These are phyloP conservation scores for Phytophthora pistaciae DNA, from an alignment of 352 stramenopile species.

Conservation along the genomic window DNA sequence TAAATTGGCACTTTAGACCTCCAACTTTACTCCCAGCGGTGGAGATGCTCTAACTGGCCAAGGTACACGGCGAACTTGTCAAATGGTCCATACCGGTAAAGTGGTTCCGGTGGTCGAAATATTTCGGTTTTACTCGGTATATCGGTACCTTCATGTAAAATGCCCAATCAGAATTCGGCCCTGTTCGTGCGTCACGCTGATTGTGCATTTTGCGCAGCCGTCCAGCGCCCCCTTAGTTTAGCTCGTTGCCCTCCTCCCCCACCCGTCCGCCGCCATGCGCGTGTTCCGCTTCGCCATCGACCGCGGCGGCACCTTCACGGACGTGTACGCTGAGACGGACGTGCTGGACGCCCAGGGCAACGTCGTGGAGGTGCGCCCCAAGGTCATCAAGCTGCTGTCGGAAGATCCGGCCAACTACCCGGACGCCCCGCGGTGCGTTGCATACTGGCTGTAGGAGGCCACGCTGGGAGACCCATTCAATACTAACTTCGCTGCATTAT, in stretches of 20 bases:
- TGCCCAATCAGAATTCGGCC: too few relatives aligned
- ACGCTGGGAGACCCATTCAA: neutral
- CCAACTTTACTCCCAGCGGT: too few relatives aligned
- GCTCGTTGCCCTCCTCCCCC: too few relatives aligned
- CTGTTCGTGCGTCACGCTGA: neutral
- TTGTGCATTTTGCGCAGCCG: neutral
- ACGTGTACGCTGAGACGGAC: constrained; percentile 97
- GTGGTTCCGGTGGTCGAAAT: too few relatives aligned
- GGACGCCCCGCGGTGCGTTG: constrained; percentile 93
- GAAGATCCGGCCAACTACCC: constrained; percentile 98
- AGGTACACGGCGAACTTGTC: too few relatives aligned
- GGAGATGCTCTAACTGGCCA: too few relatives aligned
- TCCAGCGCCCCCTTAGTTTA: too few relatives aligned
- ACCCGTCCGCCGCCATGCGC: constrained; percentile 30
- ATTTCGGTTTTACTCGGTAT: too few relatives aligned
- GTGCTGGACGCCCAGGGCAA: constrained; percentile 62
- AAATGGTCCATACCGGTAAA: too few relatives aligned
- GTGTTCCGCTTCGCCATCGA: constrained; percentile 98
- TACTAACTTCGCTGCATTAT: neutral
- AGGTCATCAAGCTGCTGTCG: constrained; percentile 97
- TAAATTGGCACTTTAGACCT: too few relatives aligned
- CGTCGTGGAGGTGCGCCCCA: constrained; percentile 61
- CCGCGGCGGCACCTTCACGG: constrained; percentile 98
- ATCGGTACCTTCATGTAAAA: too few relatives aligned
- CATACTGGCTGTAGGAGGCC: neutral